Evolutionary conservation across 2,329 filamentous ascomycete species (phyloP), one percentile per base, ranked within the genome.

Genomic region (Thielaviopsis ethacetica): DNA sequence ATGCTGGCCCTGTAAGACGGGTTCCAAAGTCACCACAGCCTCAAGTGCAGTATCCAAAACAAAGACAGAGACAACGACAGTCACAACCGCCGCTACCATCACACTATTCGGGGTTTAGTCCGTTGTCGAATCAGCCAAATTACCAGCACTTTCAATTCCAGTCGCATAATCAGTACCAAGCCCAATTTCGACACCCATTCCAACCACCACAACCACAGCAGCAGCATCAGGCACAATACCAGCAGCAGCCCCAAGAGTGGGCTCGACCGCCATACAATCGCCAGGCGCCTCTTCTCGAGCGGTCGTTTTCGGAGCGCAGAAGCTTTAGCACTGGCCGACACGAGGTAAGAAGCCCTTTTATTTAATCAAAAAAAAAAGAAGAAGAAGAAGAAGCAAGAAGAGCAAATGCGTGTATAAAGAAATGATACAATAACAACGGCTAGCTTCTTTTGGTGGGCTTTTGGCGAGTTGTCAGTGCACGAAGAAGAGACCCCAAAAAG

Each of bases 1-100:
- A 60, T 56, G 47, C 54, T 27, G 58, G 58, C 27, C 54, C 58
- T 19, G 53, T 27, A 34, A 53, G 52, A 22, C 19, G 30, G 21
- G 38, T 58, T 24, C 56, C 24, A 13, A 38, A 22, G 47, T 17
- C 30, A 58, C 26, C 30, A n/a, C 56, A 47, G 15, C 34, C 53
- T 4, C 38, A 44, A 44, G 15, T n/a, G 17, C 38, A 44, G 5
- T 44, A 44, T n/a, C 17, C 38, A 44, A 44, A 44, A 44, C 38
- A 44, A n/a, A 44, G 38, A 44, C 38, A 44, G 15, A 44, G 10
- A n/a, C 38, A n/a, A 17, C 12, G 17, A 15, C 38, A 15, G 38
- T 44, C 38, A 44, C 38, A 44, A 15, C 17, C 38, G n/a, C 17
- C 38, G 15, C 4, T 44, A n/a, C 10, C 38, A 44, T 44, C 38